Evolutionary conservation across 192 early-diverging fungal genomes (phyloP).

Genomic region (Backusella mclennaniae): DNA sequence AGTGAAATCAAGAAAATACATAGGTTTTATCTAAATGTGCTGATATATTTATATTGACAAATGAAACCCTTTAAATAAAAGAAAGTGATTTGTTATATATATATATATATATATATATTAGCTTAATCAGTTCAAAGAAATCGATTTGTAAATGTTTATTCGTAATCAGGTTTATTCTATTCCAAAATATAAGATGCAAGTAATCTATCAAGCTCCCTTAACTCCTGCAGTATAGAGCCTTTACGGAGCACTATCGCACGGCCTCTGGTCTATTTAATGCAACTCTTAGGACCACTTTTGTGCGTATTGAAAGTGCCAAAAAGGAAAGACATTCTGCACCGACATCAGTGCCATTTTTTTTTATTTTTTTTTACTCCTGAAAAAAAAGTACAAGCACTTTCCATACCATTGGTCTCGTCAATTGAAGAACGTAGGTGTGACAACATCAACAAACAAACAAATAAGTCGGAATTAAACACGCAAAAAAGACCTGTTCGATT

Average conservation of each 20-base stretch:
- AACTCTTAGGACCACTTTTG: background rate
- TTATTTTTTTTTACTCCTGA: background rate
- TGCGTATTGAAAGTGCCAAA: background rate
- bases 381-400: background rate
- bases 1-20: background rate
- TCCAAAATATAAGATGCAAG: background rate
- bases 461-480: background rate
- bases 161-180: background rate
- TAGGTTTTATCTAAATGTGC: background rate
- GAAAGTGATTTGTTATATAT: no score
- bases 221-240: background rate
- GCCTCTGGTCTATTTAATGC: background rate
- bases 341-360: background rate
- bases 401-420: background rate
- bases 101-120: background rate
- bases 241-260: background rate
- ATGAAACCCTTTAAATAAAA: no score
- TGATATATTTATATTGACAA: background rate
- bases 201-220: background rate
- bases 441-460: slow-evolving; percentile 4
- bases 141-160: background rate
- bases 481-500: background rate
- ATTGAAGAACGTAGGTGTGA: slow-evolving; percentile 4
- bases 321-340: background rate
- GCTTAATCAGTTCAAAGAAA: background rate